Base-by-base conservation (phyloP, 2,329 filamentous ascomycete species). In the Neofusicoccum parvum region DNA sequence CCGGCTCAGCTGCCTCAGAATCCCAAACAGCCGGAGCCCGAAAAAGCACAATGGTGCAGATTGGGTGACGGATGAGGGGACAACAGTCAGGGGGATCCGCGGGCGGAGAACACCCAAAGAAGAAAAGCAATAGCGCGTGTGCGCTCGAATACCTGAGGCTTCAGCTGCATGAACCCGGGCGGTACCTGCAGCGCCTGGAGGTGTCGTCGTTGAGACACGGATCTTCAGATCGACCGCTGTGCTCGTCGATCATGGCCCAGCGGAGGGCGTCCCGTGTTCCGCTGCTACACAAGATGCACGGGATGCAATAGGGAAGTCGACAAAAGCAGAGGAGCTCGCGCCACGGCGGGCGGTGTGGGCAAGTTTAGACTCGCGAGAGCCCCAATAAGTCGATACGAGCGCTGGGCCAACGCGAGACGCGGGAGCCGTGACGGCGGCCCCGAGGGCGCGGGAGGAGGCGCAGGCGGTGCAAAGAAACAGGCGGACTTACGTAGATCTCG, bases 401-500 rank as follows among this genome's bases (percentile, higher is more conserved):
- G 37, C 27, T 32, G 27, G 27, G 27, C 27, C 27, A 32, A 32
- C 27, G 27, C 27, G 27, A 32, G 27, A 32, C 27, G 27, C 4
- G 27, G 5, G 27, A 5, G 27, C 27, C 27, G 27, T 32, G 27
- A 32, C 6, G 27, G 27, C 27, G 27, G 27, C 27, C 6, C 27
- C 27, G 27, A 32, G 27, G 4, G 27, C 27, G 66, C 64, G 20
- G 14, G 23, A 45, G 50, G 66, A 64, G 36, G 12, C 23, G 36
- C 49, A 39, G 46, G 58, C 66, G 60, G 64, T 67, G 69, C 68
- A 46, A 70, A 62, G 71, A 34, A 23, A 53, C 7, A 12, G 15
- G 12, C 9, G 3, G 37, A 89, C 90, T 86, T 85, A 94, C 92
- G 80, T 89, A 86, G 70, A 96, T 84, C 79, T 94, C 91, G 67